phyloP scores from a whole-genome alignment of 495 filamentous ascomycete species.

The Penicillium cosmopolitanum region DNA sequence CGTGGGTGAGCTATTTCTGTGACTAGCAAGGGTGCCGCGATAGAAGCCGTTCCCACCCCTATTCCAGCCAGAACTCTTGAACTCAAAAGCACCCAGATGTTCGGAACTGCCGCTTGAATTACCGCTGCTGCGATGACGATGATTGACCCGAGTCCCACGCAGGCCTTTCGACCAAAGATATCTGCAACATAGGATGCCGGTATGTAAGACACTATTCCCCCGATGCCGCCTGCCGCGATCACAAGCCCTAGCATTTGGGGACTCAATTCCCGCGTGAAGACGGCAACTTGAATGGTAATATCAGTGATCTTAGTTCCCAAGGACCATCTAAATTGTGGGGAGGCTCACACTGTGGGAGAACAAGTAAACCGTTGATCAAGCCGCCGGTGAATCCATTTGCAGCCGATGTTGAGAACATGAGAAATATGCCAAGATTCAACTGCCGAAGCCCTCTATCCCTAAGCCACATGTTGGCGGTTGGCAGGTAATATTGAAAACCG shows the following conservation, averaged over 20 bases:
- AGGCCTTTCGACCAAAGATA: background rate
- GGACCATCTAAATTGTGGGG: background rate
- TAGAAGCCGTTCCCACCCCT: background rate
- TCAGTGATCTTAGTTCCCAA: background rate
- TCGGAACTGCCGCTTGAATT: background rate
- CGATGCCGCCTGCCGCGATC: background rate
- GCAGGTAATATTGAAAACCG: too few species aligned
- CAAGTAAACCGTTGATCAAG: background rate
- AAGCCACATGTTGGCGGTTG: background rate
- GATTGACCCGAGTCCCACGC: background rate
- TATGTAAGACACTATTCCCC: background rate
- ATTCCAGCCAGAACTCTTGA: background rate
- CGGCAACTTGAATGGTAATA: background rate
- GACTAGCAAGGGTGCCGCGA: background rate
- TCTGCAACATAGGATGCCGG: background rate
- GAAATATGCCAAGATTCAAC: background rate
- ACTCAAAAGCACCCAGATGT: background rate
- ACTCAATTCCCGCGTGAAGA: background rate
- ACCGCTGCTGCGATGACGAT: background rate
- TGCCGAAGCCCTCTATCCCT: background rate
- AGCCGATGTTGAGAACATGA: background rate
- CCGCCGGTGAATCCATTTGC: background rate
- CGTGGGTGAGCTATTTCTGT: background rate
- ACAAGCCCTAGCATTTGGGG: background rate
- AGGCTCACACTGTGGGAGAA: background rate